These are phyloP conservation scores for Rhizophagus clarus DNA, from an alignment of 192 early-diverging fungal genomes.

Conservation along the genomic window DNA sequence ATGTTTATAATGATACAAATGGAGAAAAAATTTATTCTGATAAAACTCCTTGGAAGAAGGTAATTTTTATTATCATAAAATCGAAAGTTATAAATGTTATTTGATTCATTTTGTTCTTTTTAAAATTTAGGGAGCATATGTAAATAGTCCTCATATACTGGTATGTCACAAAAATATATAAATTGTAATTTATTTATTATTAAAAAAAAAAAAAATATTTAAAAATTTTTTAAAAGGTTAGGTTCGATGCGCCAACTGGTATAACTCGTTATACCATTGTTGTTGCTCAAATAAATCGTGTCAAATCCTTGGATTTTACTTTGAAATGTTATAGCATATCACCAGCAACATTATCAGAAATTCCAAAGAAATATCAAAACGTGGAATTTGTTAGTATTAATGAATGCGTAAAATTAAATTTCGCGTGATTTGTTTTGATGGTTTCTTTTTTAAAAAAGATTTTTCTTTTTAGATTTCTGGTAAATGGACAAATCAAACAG, in stretches of 20 bases:
- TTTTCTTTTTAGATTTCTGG: constrained; percentile 50
- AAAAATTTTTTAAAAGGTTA: constrained; percentile 44
- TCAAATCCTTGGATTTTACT: constrained; percentile 71
- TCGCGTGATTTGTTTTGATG: neutral
- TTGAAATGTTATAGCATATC: constrained; percentile 69
- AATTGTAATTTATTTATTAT: neutral
- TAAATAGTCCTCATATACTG: constrained; percentile 85
- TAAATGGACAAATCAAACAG: constrained; percentile 73
- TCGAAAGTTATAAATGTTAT: neutral
- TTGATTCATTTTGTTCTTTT: neutral
- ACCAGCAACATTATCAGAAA: constrained; percentile 61
- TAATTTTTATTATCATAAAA: neutral
- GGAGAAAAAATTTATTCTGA: constrained; percentile 71
- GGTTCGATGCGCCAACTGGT: constrained; percentile 63
- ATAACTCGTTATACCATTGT: constrained; percentile 73
- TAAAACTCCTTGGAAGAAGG: constrained; percentile 50
- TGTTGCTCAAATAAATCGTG: constrained; percentile 77
- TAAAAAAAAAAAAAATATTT: neutral
- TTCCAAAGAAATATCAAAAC: constrained; percentile 59
- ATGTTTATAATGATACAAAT: constrained; percentile 74
- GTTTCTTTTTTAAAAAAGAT: neutral
- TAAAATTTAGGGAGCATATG: constrained; percentile 73
- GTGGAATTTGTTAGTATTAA: constrained; percentile 53
- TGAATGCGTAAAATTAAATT: neutral
- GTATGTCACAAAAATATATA: constrained; percentile 42